Base-by-base conservation (phyloP, 257 asterid species). In the Rehmannia glutinosa region DNA sequence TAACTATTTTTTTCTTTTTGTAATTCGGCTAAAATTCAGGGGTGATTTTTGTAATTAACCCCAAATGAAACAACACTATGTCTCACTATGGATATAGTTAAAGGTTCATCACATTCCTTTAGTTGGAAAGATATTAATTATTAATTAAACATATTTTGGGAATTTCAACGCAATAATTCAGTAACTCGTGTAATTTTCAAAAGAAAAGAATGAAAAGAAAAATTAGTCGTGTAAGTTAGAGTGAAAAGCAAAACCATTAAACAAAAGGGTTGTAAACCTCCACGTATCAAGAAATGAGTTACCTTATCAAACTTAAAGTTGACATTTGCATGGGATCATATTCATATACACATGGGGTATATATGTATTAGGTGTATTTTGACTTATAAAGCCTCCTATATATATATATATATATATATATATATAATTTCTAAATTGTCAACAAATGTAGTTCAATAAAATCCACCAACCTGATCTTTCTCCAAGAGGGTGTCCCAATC, bases 401-500 rank as follows among this genome's bases (percentile, higher is more conserved):
- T 3, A 2, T 2, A 30, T 30, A 32, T 8, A 32, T 0, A 32
- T 8, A 32, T 0, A 32, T 3, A 0, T 3, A 32, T 0, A 32
- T 30, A 2, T 3, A 0, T 12, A 19, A 54, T 20, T 15, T 10
- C 32, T 3, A 5, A 55, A 49, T 54, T 16, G 64, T 71, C 69
- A 79, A 73, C 72, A 50, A 6, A 53, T 6, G 6, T n/a, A 54
- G 33, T 19, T 25, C 12, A 64, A 24, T 51, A 21, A 15, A 73
- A 3, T 0, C 6, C 21, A 69, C 84, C 51, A 52, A 92, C 98
- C 98, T 93, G 98, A 80, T 93, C 98, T 66, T 80, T 93, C 53
- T 83, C 75, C 27, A 93, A 73, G 38, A 93, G 92, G 38, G 97
- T 77, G 72, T 90, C 89, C 97, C 96, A 93, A 50, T 90, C 81